phyloP scores from a whole-genome alignment of 331 rosid species.

The Arachis monticola region DNA sequence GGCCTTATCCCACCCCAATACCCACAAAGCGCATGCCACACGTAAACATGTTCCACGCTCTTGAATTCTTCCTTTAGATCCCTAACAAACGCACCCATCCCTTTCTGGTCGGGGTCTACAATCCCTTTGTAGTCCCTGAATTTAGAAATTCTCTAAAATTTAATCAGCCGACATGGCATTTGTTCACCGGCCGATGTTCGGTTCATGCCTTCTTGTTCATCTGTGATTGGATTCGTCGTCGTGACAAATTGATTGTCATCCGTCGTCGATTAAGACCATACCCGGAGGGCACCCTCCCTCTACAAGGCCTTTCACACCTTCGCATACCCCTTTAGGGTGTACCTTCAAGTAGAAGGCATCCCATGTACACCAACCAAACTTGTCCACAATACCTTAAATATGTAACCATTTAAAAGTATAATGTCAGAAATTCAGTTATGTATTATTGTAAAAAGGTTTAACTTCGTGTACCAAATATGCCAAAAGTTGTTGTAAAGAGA shows the following conservation, averaged over 20 bases:
- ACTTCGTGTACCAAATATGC: too few species aligned
- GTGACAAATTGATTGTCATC: constrained; percentile 70
- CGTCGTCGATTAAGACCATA: constrained; percentile 71
- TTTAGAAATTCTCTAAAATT: constrained; percentile 65
- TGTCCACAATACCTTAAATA: constrained; percentile 47
- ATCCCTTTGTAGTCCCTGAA: constrained; percentile 48
- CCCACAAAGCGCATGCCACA: constrained; percentile 86
- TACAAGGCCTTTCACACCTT: constrained; percentile 58
- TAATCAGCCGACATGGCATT: constrained; percentile 66
- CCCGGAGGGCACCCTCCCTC: constrained; percentile 87
- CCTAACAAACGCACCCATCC: constrained; percentile 64
- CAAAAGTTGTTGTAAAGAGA: too few species aligned
- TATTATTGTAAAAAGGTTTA: too few species aligned
- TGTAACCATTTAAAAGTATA: too few species aligned
- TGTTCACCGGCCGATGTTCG: constrained; percentile 69
- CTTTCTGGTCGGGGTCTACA: constrained; percentile 9
- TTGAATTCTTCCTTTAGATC: constrained; percentile 63
- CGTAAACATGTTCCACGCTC: constrained; percentile 67
- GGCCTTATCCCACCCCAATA: constrained; percentile 86
- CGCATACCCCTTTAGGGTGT: constrained; percentile 60
- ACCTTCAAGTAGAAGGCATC: constrained; percentile 83
- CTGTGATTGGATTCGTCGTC: constrained; percentile 54
- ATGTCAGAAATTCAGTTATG: too few species aligned
- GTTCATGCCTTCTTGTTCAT: constrained; percentile 48
- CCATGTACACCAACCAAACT: constrained; percentile 90